Evolutionary conservation across 306 rosid species (phyloP).

Genomic region (Hippophae tibetana): DNA sequence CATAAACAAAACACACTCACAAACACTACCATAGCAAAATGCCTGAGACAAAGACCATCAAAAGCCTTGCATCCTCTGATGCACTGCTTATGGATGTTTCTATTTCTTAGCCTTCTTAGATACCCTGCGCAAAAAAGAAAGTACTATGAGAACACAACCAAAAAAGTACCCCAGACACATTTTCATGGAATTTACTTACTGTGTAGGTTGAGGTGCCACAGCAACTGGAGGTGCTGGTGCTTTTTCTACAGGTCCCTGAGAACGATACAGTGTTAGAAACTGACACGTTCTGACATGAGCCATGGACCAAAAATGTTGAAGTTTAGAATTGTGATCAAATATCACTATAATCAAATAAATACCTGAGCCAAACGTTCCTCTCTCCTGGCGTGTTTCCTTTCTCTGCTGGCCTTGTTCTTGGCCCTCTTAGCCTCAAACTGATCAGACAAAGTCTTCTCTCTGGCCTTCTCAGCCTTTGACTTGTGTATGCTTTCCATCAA

Average conservation of each 20-base stretch:
- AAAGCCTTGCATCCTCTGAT: constrained; percentile 14
- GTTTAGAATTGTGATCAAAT: background rate
- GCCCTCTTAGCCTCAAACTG: constrained; percentile 94
- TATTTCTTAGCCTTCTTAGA: constrained; percentile 75
- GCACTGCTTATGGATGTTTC: constrained; percentile 11
- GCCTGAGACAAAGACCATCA: constrained; percentile 9
- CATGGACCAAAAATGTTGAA: too few species aligned
- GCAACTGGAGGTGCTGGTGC: constrained; percentile 14
- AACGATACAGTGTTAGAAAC: too few species aligned
- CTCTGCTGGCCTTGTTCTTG: constrained; percentile 96
- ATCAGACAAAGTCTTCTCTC: constrained; percentile 89
- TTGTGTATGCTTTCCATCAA: constrained; percentile 96
- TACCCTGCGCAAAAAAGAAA: constrained; percentile 36
- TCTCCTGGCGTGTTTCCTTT: constrained; percentile 73
- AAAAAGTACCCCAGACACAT: background rate
- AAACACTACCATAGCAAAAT: constrained; percentile 36
- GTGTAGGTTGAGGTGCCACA: constrained; percentile 44
- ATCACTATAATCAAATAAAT: background rate
- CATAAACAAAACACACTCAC: constrained; percentile 2
- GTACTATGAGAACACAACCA: background rate
- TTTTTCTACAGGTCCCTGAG: constrained; percentile 78
- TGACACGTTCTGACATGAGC: too few species aligned
- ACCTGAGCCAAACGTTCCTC: constrained; percentile 95
- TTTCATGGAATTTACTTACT: constrained; percentile 34
- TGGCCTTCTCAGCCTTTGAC: constrained; percentile 93